Conservation (phyloP, 345 rosid genomes). For the Citrus trifoliata region DNA sequence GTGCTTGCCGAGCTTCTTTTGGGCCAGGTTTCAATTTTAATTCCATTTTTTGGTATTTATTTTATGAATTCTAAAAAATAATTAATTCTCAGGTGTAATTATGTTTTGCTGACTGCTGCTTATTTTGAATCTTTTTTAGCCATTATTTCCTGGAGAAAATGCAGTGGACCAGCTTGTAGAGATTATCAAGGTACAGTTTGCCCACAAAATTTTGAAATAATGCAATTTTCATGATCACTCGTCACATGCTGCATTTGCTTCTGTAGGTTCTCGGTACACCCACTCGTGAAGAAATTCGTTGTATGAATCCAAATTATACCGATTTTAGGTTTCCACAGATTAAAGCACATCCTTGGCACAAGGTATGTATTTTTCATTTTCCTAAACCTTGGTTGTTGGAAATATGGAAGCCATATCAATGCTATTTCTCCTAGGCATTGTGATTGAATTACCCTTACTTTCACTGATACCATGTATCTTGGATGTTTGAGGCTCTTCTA, state of each 20-base stretch:
- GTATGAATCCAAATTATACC: slow-evolving; percentile 91
- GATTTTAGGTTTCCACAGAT: slow-evolving; percentile 92
- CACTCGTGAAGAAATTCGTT: slow-evolving; percentile 89
- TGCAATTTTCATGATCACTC: background rate
- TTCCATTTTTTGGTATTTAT: background rate
- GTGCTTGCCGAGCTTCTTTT: slow-evolving; percentile 72
- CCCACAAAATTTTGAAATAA: background rate
- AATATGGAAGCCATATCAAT: background rate
- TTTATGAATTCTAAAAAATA: background rate
- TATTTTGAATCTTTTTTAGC: slow-evolving; percentile 40
- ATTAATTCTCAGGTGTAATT: slow-evolving; percentile 2
- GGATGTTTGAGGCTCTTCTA: background rate
- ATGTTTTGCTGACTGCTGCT: background rate
- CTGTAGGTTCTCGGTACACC: slow-evolving; percentile 91
- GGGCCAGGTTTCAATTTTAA: slow-evolving; percentile 50
- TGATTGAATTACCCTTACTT: background rate
- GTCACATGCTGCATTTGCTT: slow-evolving; percentile 11
- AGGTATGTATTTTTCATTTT: slow-evolving; percentile 36
- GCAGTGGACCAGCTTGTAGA: slow-evolving; percentile 95
- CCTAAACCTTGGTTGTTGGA: background rate
- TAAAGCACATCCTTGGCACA: slow-evolving; percentile 94
- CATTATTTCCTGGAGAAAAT: slow-evolving; percentile 88
- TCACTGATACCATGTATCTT: background rate
- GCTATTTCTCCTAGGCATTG: background rate
- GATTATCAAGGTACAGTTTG: slow-evolving; percentile 69